Conservation (phyloP, 768 basidiomycete genomes). For the Rhodosporidiobolus sp. region DNA sequence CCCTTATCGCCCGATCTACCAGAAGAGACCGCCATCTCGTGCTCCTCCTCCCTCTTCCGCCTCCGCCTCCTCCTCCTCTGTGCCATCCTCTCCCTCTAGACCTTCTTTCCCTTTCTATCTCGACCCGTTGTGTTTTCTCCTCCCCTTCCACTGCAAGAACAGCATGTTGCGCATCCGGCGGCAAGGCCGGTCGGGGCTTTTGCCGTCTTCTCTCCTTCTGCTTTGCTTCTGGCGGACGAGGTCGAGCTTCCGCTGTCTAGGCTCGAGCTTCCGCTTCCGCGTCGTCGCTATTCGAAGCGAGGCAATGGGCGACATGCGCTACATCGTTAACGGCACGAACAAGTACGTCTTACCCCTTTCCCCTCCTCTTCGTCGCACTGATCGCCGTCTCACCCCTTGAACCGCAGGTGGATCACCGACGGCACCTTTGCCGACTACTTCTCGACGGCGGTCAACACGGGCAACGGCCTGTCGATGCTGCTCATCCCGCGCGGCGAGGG, state of each 20-base stretch:
- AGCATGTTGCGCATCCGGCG: no score
- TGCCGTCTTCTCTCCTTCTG: no score
- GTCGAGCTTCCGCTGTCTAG: no score
- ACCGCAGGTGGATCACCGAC: slow-evolving; percentile 27
- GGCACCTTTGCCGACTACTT: slow-evolving; percentile 42
- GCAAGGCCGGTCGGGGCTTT: no score
- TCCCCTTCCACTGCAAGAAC: no score
- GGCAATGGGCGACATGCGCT: slow-evolving; percentile 43
- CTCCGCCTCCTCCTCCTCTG: neutral
- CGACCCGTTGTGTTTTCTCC: no score
- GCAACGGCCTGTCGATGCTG: slow-evolving; percentile 46
- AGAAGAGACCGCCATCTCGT: neutral
- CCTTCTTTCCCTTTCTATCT: neutral
- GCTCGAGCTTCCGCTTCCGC: no score
- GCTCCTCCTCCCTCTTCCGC: neutral
- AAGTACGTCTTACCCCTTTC: neutral
- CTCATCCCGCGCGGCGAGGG: slow-evolving; percentile 43
- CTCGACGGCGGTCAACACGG: slow-evolving; percentile 37
- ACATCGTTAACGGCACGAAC: slow-evolving; percentile 44
- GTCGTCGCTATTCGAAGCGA: no score
- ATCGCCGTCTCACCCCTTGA: neutral
- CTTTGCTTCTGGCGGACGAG: no score
- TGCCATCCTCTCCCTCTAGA: neutral
- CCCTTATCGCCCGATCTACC: neutral
- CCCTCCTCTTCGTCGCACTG: neutral